A percentile compares a stretch with the other conserved stretches of the same genome.
These are phyloP conservation scores for Terana coerulea DNA, from an alignment of 768 basidiomycete genomes.

Conservation along the genomic window DNA sequence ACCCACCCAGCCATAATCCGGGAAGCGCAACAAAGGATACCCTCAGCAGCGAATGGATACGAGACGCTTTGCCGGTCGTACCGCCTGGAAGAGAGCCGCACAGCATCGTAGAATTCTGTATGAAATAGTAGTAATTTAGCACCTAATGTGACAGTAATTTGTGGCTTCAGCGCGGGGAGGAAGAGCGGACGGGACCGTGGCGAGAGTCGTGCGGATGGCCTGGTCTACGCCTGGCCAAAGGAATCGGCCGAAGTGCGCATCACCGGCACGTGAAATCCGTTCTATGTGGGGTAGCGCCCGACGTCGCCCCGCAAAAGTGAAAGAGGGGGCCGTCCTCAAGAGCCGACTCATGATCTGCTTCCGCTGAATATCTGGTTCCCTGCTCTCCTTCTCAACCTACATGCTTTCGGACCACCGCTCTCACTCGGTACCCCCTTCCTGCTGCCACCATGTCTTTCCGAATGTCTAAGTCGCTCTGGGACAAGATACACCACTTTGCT, in stretches of 20 bases:
- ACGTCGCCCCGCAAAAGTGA: background rate
- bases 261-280: conserved; percentile 11
- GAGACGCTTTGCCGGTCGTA: too few relatives aligned
- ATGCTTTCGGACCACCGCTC: conserved; percentile 6
- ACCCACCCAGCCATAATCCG: background rate
- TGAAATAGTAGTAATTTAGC: background rate
- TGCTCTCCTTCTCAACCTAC: conserved; percentile 3
- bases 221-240: background rate
- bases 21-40: background rate
- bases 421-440: conserved; percentile 1
- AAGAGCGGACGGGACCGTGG: conserved; percentile 1
- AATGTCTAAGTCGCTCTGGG: conserved; percentile 79
- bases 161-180: background rate
- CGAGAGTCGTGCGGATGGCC: conserved; percentile 10
- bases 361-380: conserved; percentile 4
- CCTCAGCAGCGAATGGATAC: too few relatives aligned
- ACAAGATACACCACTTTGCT: conserved; percentile 87
- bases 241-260: conserved; percentile 11
- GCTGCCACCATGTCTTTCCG: conserved; percentile 49
- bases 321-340: conserved; percentile 1
- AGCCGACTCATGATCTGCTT: conserved; percentile 12
- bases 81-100: too few relatives aligned
- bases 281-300: background rate
- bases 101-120: background rate
- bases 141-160: background rate